Evolutionary conservation across 192 early-diverging fungal genomes (phyloP).

Genomic region (Backusella tuberculispora): DNA sequence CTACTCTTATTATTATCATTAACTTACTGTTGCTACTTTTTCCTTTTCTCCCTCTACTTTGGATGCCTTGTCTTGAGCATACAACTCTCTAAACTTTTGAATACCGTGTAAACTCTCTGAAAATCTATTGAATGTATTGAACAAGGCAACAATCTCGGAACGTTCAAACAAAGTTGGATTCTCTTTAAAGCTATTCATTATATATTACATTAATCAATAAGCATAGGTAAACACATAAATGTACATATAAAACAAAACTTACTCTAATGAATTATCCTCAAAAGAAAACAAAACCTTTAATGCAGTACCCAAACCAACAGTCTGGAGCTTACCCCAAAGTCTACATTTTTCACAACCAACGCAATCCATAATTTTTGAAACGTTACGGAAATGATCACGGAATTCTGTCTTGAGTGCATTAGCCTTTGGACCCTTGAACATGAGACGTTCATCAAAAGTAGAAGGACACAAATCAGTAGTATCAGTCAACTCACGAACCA

Average conservation of each 20-base stretch:
- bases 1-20: no score
- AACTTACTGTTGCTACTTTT: no score
- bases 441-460: constrained; percentile 87
- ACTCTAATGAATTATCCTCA: constrained; percentile 69
- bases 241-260: no score
- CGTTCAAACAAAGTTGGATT: constrained; percentile 62
- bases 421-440: constrained; percentile 75
- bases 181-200: constrained; percentile 44
- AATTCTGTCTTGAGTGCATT: constrained; percentile 81
- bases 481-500: constrained; percentile 64
- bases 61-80: constrained; percentile 46
- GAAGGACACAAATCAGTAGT: constrained; percentile 61
- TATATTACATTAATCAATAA: background rate
- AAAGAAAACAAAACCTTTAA: constrained; percentile 95
- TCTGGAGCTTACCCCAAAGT: constrained; percentile 98
- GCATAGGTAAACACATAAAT: no score
- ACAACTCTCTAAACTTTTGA: constrained; percentile 79
- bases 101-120: constrained; percentile 85
- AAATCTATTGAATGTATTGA: constrained; percentile 89
- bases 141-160: constrained; percentile 85
- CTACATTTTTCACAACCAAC: constrained; percentile 99
- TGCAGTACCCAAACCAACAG: constrained; percentile 91
- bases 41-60: background rate
- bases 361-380: constrained; percentile 99
- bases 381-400: constrained; percentile 92